Percentiles rank a stretch among this genome's conserved stretches.
Evolutionary conservation across 2,329 filamentous ascomycete species (phyloP).

Genomic region (Fusarium mexicanum): DNA sequence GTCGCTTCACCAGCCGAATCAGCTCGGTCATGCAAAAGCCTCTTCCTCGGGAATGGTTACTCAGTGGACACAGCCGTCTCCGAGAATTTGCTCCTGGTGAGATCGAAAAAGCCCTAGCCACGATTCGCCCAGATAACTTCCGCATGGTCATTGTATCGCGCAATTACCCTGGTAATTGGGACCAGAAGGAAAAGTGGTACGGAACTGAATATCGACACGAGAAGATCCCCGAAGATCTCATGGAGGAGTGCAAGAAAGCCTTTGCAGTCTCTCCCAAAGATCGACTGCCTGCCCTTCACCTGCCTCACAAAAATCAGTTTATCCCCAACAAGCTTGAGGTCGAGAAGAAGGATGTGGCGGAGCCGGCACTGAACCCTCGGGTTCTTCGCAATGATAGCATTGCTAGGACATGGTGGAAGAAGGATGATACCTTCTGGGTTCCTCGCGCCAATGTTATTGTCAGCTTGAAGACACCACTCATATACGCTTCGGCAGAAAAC

Average conservation of each 20-base stretch:
- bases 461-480: slow-evolving; percentile 80
- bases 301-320: slow-evolving; percentile 95
- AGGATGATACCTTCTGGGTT: slow-evolving; percentile 98
- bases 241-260: slow-evolving; percentile 75
- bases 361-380: slow-evolving; percentile 77
- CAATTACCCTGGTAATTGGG: slow-evolving; percentile 84
- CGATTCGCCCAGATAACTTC: slow-evolving; percentile 88
- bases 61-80: slow-evolving; percentile 81
- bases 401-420: slow-evolving; percentile 94
- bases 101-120: slow-evolving; percentile 78
- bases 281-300: slow-evolving; percentile 76
- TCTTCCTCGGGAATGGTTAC: slow-evolving; percentile 83
- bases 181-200: slow-evolving; percentile 95
- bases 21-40: slow-evolving; percentile 92
- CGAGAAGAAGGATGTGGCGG: slow-evolving; percentile 82
- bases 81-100: slow-evolving; percentile 81
- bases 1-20: slow-evolving; percentile 85
- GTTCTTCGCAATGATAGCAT: slow-evolving; percentile 85
- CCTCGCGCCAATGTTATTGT: slow-evolving; percentile 90
- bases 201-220: slow-evolving; percentile 92
- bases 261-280: slow-evolving; percentile 64
- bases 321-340: slow-evolving; percentile 94
- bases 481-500: slow-evolving; percentile 81
- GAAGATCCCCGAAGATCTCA: slow-evolving; percentile 79
- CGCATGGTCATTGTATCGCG: slow-evolving; percentile 84